Conservation (phyloP, 805 yeast species). For the Saccharomycopsis amapae region DNA sequence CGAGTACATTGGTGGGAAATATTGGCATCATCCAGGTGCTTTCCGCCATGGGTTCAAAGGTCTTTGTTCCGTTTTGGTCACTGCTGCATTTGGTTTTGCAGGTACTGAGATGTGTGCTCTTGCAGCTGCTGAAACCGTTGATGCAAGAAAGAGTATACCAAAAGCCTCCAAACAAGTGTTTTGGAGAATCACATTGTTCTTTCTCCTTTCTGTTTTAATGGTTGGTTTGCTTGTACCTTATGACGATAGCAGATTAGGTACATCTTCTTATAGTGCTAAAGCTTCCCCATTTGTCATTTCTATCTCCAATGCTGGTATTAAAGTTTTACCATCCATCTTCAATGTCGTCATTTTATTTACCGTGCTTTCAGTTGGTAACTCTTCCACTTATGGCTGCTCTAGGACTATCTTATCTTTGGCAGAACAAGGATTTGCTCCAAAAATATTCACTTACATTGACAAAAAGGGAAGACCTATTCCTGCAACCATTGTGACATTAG, state of each 20-base stretch:
- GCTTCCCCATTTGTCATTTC: constrained; percentile 77
- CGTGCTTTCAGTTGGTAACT: constrained; percentile 69
- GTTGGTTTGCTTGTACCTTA: constrained; percentile 56
- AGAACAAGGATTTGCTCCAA: constrained; percentile 65
- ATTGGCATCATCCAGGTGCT: constrained; percentile 58
- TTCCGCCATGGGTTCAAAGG: constrained; percentile 53
- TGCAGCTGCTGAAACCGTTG: constrained; percentile 58
- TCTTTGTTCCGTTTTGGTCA: too few species aligned
- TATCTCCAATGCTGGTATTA: constrained; percentile 52
- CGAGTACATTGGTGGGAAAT: constrained; percentile 36
- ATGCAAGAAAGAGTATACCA: constrained; percentile 41
- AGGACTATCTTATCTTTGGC: constrained; percentile 63
- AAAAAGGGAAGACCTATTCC: constrained; percentile 58
- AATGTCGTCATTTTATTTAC: constrained; percentile 68
- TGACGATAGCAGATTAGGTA: constrained; percentile 40
- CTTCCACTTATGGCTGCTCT: constrained; percentile 66
- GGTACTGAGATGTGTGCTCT: constrained; percentile 62
- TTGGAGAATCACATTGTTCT: constrained; percentile 56
- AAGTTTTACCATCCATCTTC: too few species aligned
- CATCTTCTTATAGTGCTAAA: constrained; percentile 42
- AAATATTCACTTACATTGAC: constrained; percentile 40
- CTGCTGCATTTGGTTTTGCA: constrained; percentile 56
- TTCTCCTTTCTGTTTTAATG: constrained; percentile 44
- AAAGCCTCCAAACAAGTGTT: constrained; percentile 57
- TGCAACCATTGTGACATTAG: constrained; percentile 45